A percentile compares a stretch with the other conserved stretches of the same genome.
These are phyloP conservation scores for Zanthoxylum bungeanum DNA, from an alignment of 345 rosid genomes.

Conservation along the genomic window DNA sequence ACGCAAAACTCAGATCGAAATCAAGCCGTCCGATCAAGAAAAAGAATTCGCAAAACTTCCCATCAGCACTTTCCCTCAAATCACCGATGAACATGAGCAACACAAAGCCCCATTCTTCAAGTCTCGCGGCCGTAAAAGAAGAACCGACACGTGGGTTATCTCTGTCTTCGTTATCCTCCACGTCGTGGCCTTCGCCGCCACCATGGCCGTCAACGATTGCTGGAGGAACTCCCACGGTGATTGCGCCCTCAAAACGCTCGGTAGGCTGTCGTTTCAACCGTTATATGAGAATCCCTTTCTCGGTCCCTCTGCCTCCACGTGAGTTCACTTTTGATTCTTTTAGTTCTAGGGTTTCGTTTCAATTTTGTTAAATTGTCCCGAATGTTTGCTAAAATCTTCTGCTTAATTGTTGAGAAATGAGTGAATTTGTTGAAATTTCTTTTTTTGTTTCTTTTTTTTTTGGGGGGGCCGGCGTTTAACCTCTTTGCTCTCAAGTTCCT, in stretches of 20 bases:
- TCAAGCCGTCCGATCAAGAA: slow-evolving; percentile 24
- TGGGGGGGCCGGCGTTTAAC: background rate
- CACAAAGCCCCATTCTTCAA: slow-evolving; percentile 59
- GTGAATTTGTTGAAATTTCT: background rate
- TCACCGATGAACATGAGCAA: slow-evolving; percentile 15
- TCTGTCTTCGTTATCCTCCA: slow-evolving; percentile 75
- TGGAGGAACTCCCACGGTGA: slow-evolving; percentile 46
- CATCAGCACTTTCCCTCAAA: slow-evolving; percentile 17
- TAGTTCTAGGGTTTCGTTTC: background rate
- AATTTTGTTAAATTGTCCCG: background rate
- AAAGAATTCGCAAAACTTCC: background rate
- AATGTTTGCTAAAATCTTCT: background rate
- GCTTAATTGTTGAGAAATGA: background rate
- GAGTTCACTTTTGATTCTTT: slow-evolving; percentile 11
- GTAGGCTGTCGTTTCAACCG: slow-evolving; percentile 71
- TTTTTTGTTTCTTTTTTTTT: too few relatives aligned
- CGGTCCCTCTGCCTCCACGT: slow-evolving; percentile 88
- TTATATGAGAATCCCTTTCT: slow-evolving; percentile 82
- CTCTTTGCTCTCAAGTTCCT: background rate
- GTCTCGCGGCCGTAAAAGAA: slow-evolving; percentile 49
- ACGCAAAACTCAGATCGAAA: slow-evolving; percentile 23
- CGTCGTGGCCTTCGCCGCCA: slow-evolving; percentile 52
- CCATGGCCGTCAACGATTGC: slow-evolving; percentile 72
- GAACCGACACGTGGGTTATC: slow-evolving; percentile 75
- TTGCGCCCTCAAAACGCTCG: slow-evolving; percentile 41